Conservation (phyloP, 805 yeast genomes). For the Starmerella scarabaei region DNA sequence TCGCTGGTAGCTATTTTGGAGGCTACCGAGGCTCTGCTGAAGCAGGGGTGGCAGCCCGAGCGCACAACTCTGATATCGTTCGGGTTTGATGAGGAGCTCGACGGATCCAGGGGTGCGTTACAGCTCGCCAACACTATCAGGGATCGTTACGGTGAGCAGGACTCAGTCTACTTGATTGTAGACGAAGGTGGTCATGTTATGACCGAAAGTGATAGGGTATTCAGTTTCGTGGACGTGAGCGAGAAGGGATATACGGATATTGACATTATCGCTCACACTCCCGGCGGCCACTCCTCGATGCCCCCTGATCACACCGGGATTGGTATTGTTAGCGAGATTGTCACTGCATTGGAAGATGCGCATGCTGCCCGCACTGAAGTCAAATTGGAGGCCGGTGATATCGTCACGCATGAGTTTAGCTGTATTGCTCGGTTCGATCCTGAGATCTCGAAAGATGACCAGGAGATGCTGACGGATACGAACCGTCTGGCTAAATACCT, state of each 20-base stretch:
- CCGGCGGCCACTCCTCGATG: slow-evolving; percentile 71
- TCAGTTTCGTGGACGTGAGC: slow-evolving; percentile 44
- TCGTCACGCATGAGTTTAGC: slow-evolving; percentile 30
- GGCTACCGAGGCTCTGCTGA: slow-evolving; percentile 44
- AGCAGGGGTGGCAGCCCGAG: slow-evolving; percentile 41
- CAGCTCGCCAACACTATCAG: slow-evolving; percentile 36
- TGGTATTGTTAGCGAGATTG: slow-evolving; percentile 54
- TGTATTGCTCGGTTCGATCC: slow-evolving; percentile 47
- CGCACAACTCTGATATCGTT: slow-evolving; percentile 53
- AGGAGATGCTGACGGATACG: slow-evolving; percentile 1
- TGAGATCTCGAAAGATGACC: slow-evolving; percentile 22
- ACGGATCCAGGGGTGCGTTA: slow-evolving; percentile 51
- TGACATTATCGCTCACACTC: slow-evolving; percentile 38
- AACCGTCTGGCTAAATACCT: background rate
- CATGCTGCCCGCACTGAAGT: slow-evolving; percentile 37
- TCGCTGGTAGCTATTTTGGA: slow-evolving; percentile 53
- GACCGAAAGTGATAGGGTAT: slow-evolving; percentile 33
- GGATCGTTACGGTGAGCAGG: slow-evolving; percentile 41
- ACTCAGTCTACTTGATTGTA: slow-evolving; percentile 49
- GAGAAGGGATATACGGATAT: slow-evolving; percentile 51
- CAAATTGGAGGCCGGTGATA: slow-evolving; percentile 35
- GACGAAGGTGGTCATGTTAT: slow-evolving; percentile 53
- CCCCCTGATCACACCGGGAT: slow-evolving; percentile 75
- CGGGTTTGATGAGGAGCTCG: slow-evolving; percentile 71
- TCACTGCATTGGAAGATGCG: slow-evolving; percentile 39